Conservation (phyloP, 2,329 filamentous ascomycete species). For the Stenocarpella maydis region DNA sequence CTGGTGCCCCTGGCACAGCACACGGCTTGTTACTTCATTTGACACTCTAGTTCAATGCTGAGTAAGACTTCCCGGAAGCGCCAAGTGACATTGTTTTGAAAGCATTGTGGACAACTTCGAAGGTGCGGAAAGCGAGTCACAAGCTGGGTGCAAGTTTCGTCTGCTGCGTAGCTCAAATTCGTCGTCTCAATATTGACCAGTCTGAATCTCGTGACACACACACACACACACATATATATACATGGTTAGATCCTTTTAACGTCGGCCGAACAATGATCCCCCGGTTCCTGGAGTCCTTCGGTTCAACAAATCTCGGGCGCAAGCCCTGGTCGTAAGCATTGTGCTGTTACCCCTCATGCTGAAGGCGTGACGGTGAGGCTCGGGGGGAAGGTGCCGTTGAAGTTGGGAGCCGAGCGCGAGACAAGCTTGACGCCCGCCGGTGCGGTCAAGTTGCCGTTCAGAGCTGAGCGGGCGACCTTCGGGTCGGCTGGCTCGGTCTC, state of each 20-base stretch:
- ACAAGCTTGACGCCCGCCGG: slow-evolving; percentile 1
- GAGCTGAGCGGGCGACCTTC: neutral
- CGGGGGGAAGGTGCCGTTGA: neutral
- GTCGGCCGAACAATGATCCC: neutral
- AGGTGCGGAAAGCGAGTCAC: neutral
- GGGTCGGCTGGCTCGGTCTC: neutral
- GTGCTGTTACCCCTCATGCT: neutral
- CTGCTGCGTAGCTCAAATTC: neutral
- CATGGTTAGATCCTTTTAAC: slow-evolving; percentile 4
- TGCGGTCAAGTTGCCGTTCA: neutral
- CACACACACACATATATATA: too few species aligned
- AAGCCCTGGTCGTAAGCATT: neutral
- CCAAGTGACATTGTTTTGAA: neutral
- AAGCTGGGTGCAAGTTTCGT: neutral
- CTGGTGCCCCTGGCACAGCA: too few species aligned
- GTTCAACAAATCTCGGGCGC: too few species aligned
- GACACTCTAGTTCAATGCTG: neutral
- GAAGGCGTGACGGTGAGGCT: slow-evolving; percentile 7
- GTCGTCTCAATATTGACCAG: slow-evolving; percentile 4
- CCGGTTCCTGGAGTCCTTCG: neutral
- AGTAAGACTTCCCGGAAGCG: too few species aligned
- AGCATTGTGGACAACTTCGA: neutral
- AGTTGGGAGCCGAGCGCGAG: slow-evolving; percentile 1
- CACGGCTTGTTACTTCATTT: neutral
- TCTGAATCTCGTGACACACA: slow-evolving; percentile 20